These are phyloP conservation scores for Xylaria cubensis DNA, from an alignment of 495 filamentous ascomycete genomes.

Conservation along the genomic window DNA sequence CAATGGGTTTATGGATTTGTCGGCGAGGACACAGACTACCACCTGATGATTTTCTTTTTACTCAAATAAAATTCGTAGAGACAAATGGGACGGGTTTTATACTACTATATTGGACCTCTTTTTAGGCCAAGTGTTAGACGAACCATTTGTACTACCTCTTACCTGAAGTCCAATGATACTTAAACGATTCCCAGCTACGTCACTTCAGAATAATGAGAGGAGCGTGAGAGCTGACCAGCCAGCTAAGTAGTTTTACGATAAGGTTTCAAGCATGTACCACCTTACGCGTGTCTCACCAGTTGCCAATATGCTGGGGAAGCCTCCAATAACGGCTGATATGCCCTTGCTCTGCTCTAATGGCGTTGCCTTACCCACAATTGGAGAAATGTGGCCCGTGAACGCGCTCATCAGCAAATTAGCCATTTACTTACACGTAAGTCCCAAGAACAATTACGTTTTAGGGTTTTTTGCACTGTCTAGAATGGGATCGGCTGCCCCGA, in stretches of 20 bases:
- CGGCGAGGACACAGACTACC: neutral
- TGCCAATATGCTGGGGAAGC: neutral
- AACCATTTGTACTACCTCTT: neutral
- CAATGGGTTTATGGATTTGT: neutral
- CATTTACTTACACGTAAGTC: neutral
- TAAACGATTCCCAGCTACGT: neutral
- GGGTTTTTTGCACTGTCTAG: neutral
- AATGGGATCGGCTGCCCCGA: neutral
- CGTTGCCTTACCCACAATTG: neutral
- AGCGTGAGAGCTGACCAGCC: neutral
- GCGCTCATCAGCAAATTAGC: neutral
- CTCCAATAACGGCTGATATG: neutral
- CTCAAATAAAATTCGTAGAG: neutral
- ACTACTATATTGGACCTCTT: neutral
- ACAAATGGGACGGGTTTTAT: neutral
- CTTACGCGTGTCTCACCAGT: neutral
- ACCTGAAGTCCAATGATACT: neutral
- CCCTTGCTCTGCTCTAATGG: neutral
- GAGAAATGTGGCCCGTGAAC: neutral
- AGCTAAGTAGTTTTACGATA: neutral
- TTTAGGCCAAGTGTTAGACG: neutral
- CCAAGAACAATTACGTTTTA: neutral
- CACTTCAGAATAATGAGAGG: neutral
- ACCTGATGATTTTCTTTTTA: neutral
- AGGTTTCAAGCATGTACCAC: conserved; percentile 2